Conservation (phyloP, 352 stramenopile species). For the Phytopythium litorale region DNA sequence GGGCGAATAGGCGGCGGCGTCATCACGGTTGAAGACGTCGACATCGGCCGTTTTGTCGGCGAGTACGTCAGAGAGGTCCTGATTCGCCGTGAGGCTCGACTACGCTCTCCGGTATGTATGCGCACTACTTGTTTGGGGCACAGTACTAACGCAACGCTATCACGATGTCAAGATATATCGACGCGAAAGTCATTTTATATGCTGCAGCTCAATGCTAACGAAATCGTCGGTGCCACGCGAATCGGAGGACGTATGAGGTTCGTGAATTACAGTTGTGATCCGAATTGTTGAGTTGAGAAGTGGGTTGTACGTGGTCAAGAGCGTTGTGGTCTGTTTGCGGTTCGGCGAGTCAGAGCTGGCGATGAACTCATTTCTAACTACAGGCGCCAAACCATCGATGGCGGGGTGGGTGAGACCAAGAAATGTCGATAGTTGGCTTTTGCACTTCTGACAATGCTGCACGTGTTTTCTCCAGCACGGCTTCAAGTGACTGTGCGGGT, state of each 20-base stretch:
- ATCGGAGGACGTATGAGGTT: neutral
- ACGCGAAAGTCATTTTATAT: neutral
- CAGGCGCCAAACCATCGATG: neutral
- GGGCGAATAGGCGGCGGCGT: neutral
- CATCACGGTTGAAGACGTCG: neutral
- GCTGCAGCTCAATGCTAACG: neutral
- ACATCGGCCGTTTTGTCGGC: neutral
- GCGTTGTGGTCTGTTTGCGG: neutral
- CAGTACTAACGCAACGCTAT: neutral
- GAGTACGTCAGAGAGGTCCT: neutral
- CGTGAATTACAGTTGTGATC: neutral
- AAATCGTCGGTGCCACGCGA: neutral
- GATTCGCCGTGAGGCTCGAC: neutral
- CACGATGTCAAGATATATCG: neutral
- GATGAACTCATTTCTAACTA: neutral
- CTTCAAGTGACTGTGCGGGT: neutral
- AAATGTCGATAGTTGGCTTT: no score
- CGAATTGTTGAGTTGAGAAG: neutral
- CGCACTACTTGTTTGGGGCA: neutral
- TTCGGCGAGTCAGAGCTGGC: neutral
- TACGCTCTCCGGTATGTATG: neutral
- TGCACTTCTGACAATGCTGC: neutral
- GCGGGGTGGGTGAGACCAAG: neutral
- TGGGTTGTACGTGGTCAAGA: constrained; percentile 1
- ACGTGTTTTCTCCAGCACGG: neutral